Evolutionary conservation across 2,329 filamentous ascomycete genomes (phyloP).

Genomic region (Juglanconis sp.): DNA sequence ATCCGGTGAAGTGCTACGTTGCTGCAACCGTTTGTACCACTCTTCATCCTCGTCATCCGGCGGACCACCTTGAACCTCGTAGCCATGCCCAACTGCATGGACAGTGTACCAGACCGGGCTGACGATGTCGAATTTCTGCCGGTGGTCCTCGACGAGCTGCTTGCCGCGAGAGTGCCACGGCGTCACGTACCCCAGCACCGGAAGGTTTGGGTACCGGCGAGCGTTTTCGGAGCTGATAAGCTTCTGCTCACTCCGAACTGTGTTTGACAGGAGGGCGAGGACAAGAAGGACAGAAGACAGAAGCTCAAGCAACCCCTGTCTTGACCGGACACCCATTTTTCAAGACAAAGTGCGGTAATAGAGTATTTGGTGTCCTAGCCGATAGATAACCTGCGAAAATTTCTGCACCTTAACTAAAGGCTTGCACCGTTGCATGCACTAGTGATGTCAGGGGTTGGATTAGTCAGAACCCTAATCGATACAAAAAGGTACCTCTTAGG

Average conservation of each 20-base stretch:
- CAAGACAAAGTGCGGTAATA: background rate
- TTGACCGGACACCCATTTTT: background rate
- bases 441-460: no score
- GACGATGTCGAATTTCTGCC: constrained; percentile 22
- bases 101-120: constrained; percentile 24
- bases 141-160: constrained; percentile 21
- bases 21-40: constrained; percentile 15
- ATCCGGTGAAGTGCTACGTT: background rate
- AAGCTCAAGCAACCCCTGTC: background rate
- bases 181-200: constrained; percentile 22
- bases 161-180: constrained; percentile 23
- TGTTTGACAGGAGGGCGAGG: background rate
- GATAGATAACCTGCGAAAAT: no score
- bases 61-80: constrained; percentile 19
- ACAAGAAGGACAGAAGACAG: background rate
- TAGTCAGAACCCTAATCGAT: no score
- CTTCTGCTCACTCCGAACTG: constrained; percentile 5
- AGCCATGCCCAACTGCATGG: constrained; percentile 16
- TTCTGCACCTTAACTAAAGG: no score
- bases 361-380: no score
- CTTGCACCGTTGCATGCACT: no score
- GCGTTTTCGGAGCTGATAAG: constrained; percentile 4
- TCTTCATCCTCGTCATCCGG: constrained; percentile 17
- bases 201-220: constrained; percentile 7
- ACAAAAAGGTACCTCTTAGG: no score